Evolutionary conservation across 2,329 filamentous ascomycete species (phyloP), one percentile per base, ranked within the genome.

Genomic region (Juglanconis juglandina): DNA sequence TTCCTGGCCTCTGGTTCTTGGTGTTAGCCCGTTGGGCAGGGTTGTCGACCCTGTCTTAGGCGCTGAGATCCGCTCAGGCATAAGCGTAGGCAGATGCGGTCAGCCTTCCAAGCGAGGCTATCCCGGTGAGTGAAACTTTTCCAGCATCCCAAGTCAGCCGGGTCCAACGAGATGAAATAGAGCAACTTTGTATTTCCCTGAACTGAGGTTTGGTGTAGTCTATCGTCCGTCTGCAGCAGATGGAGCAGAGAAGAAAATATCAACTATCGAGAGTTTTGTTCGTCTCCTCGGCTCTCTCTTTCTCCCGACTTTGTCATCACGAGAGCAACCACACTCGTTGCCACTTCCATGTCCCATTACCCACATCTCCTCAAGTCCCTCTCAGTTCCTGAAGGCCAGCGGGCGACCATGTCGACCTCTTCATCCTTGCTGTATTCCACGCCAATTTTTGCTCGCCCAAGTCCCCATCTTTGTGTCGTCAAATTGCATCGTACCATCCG

Each of bases 401-500:
- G 41, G 41, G 52, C 35, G 37, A 17, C 48, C 56, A 54, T 59
- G 50, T 48, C 49, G 13, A 34, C 52, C 35, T n/a, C 49, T 32
- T 47, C 56, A 37, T 37, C 33, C 48, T 47, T 48, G 39, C 39
- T 9, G 39, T 10, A 42, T 42, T 10, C 39, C 39, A 42, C 39
- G 39, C 39, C 39, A 42, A 13, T 42, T 42, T 42, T 42, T 42
- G 39, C 39, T 42, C 39, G 11, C 10, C 39, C 39, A 42, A 14
- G n/a, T 42, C 7, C 5, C n/a, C 41, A 42, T 47, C 17, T 24
- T 44, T 17, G 14, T 30, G n/a, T 13, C 17, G 32, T 17, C 46
- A 17, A n/a, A 13, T 32, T n/a, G 13, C 32, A 54, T 51, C 47
- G 46, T 55, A 34, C 39, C 53, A 14, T 52, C 24, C 58, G 46